Evolutionary conservation across 805 yeast genomes (phyloP), one percentile per base, ranked within the genome.

Genomic region (Candida namnaoensis): DNA sequence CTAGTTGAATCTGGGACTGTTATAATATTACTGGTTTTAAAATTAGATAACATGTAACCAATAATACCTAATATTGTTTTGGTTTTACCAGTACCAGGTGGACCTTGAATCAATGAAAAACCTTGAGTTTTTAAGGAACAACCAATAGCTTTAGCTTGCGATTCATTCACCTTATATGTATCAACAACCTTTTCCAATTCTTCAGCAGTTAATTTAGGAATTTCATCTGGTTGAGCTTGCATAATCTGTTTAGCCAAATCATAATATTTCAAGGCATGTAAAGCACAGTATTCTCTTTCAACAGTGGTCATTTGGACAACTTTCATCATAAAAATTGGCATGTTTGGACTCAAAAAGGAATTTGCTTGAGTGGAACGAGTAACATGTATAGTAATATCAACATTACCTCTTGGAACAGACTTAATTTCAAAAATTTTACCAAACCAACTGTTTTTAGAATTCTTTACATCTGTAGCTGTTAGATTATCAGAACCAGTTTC

Each of bases 21-120:
- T 10, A 65, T 64, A 2, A 56, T 54, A 38, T 57, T 57, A 0
- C 62, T 47, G 7, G 53, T 43, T 1, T 47, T 44, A 27, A 53
- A 60, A 5, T 57, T 58, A 1, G 86, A 72, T 36, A 85, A 59
- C 45, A 80, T 77, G 42, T 88, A 78, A 0, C 97, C 96, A 30
- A 91, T 76, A 39, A 91, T 81, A 24, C 97, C 97, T 37, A 93
- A 60, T 63, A 95, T 93, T 0, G 99, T 93, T 58, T 91, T 95
- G 1, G 99, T 95, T 60, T 93, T 93, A 68, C 99, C 99, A 0
- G 98, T 91, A 61, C 99, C 99, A 0, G 99, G 99, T 0, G 99
- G 99, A 44, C 97, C 99, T 64, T 93, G 99, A 59, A 93, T 90
- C 41, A 93, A 68, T 0, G 95, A 81, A 56, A 93, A 88, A 0